Conservation (phyloP, 2,329 filamentous ascomycete species). For the Fusarium foetens region DNA sequence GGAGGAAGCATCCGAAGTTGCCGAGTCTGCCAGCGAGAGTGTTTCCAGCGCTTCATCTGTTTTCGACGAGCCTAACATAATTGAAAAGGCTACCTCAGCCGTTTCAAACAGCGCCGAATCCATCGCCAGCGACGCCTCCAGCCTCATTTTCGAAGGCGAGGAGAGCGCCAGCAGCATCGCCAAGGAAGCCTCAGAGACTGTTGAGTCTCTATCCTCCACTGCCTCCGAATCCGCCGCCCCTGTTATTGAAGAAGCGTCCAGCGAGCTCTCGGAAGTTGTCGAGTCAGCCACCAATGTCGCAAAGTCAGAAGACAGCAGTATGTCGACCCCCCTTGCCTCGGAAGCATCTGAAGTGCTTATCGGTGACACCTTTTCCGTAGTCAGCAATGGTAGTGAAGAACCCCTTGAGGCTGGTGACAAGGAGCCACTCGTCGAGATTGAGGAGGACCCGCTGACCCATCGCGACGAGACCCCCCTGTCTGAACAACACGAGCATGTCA, state of each 20-base stretch:
- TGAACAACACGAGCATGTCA: slow-evolving; percentile 50
- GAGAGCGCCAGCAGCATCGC: slow-evolving; percentile 23
- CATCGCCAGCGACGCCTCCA: slow-evolving; percentile 30
- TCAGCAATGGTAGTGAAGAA: slow-evolving; percentile 44
- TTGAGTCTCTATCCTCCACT: slow-evolving; percentile 26
- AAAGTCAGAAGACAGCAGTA: slow-evolving; percentile 36
- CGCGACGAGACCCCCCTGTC: slow-evolving; percentile 40
- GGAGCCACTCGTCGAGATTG: slow-evolving; percentile 43
- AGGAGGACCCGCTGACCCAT: slow-evolving; percentile 38
- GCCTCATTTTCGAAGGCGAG: slow-evolving; percentile 20
- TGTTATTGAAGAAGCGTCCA: slow-evolving; percentile 33
- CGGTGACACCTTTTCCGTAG: slow-evolving; percentile 37
- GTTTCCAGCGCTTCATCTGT: slow-evolving; percentile 18
- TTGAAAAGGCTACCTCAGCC: slow-evolving; percentile 27
- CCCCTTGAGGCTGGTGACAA: slow-evolving; percentile 41
- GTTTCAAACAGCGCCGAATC: slow-evolving; percentile 20
- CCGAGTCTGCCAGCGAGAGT: slow-evolving; percentile 4
- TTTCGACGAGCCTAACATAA: slow-evolving; percentile 22
- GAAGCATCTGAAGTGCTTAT: slow-evolving; percentile 43
- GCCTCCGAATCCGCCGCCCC: slow-evolving; percentile 39
- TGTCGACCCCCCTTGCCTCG: slow-evolving; percentile 40
- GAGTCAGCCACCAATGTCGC: slow-evolving; percentile 29
- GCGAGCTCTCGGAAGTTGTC: slow-evolving; percentile 35
- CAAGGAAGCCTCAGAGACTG: slow-evolving; percentile 30
- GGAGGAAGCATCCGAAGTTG: slow-evolving; percentile 19